These are phyloP conservation scores for Thalassia testudinum DNA, from an alignment of 116 monocot species.

Conservation along the genomic window DNA sequence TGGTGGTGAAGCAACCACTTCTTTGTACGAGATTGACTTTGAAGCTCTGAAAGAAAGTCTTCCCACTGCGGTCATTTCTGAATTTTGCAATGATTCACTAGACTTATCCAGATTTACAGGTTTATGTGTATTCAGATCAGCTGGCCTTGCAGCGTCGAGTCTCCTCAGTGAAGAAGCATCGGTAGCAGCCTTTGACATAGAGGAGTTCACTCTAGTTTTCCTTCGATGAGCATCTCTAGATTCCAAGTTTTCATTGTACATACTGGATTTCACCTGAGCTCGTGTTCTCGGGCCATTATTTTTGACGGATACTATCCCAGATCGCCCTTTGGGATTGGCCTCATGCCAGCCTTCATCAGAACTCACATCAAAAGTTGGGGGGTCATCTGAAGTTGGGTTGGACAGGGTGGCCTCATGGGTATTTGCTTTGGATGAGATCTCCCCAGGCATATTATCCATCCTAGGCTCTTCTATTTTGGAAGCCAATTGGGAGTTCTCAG, in stretches of 20 bases:
- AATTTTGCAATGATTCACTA: neutral
- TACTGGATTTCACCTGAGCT: conserved; percentile 23
- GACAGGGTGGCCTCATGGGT: conserved; percentile 3
- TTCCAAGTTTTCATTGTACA: conserved; percentile 15
- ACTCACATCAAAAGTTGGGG: neutral
- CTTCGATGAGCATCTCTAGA: conserved; percentile 15
- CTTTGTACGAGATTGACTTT: conserved; percentile 77
- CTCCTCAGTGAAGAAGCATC: conserved; percentile 7
- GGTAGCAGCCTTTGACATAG: conserved; percentile 3
- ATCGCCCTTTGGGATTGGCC: conserved; percentile 53
- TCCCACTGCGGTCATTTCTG: conserved; percentile 7
- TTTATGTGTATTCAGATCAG: neutral
- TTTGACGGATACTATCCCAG: conserved; percentile 10
- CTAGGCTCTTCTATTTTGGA: conserved; percentile 10
- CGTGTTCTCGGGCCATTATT: conserved; percentile 25
- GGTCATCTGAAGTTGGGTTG: conserved; percentile 4
- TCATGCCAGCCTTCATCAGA: conserved; percentile 93
- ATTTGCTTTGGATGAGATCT: conserved; percentile 5
- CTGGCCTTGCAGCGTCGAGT: conserved; percentile 1
- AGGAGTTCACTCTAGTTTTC: conserved; percentile 20
- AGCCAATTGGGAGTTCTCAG: conserved; percentile 6
- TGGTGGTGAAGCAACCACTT: conserved; percentile 84
- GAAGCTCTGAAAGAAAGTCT: conserved; percentile 38
- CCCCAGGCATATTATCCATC: conserved; percentile 9
- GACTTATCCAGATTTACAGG: conserved; percentile 4